Base-by-base conservation (phyloP, 2,329 filamentous ascomycete species). In the Plenodomus biglobosus region DNA sequence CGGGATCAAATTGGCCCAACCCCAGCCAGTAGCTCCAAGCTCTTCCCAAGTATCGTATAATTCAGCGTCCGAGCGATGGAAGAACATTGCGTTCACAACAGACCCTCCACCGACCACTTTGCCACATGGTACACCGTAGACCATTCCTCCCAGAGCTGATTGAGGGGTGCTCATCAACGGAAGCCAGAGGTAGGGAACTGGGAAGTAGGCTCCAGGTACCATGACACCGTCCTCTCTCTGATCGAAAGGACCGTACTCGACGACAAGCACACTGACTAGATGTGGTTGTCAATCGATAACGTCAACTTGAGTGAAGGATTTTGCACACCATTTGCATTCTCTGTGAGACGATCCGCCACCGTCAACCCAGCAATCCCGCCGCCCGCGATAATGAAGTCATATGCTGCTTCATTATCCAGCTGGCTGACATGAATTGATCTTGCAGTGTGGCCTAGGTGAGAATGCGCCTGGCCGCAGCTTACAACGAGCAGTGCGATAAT, bases 11-110 rank as follows among this genome's bases (percentile, higher is more conserved):
- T 71, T 68, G 38, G 78, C 68, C 78, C 79, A 85, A 1, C 74
- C 72, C 82, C 82, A 85, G 1, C 80, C 82, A 1, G 61, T 47
- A 52, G 84, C 84, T 1, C 82, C 82, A 15, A 85, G 65, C 20
- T 72, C 64, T 34, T 75, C 76, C 82, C 82, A 85, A 2, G 74
- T 74, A 64, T 84, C 76, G 37, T 71, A 72, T 22, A 68, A 62
- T 32, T 34, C 49, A n/a, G 57, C 55, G 38, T 52, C 56, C 13
- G 52, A 62, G n/a, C 69, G 55, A 42, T 66, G 61, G 42, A 69
- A 68, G 38, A 65, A 62, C 64, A 72, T 68, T 3, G 64, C 65
- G 53, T 74, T 73, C 42, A 72, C 58, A 1, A 62, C 61, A 19
- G 61, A 63, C 8, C 68, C 68, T 6, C 71, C 69, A 18, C 69